Evolutionary conservation across 495 filamentous ascomycete species (phyloP).

Genomic region (Podospora pseudocomata): DNA sequence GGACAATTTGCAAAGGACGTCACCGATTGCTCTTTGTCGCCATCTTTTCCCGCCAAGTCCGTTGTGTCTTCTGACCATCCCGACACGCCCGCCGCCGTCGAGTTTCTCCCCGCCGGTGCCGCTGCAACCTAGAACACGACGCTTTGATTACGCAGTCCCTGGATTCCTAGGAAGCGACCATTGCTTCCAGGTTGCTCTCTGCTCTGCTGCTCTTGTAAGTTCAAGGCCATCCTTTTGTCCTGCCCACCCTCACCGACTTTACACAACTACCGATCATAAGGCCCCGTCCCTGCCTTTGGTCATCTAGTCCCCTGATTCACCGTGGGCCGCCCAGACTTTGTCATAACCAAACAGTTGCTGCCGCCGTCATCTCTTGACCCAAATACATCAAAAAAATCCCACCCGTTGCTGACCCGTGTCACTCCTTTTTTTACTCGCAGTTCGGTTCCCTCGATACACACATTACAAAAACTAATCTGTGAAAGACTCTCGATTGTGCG

Average conservation of each 20-base stretch:
- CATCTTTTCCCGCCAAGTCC: not conserved
- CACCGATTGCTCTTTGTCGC: not conserved
- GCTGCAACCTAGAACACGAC: not conserved
- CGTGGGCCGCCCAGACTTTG: not conserved
- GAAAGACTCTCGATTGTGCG: not conserved
- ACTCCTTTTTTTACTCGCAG: slow-evolving; percentile 8
- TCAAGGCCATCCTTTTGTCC: not conserved
- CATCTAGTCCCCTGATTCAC: not conserved
- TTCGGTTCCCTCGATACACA: not conserved
- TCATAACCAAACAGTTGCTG: not conserved
- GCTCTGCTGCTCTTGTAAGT: not conserved
- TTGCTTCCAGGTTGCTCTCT: no score
- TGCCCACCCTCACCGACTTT: not conserved
- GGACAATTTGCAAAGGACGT: not conserved
- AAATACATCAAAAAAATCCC: not conserved
- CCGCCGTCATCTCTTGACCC: not conserved
- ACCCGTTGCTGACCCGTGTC: slow-evolving; percentile 6
- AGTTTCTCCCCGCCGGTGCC: not conserved
- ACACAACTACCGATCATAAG: not conserved
- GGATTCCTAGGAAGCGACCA: not conserved
- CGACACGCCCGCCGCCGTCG: not conserved
- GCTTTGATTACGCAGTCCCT: not conserved
- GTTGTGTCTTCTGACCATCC: not conserved
- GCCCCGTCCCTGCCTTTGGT: not conserved
- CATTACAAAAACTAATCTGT: not conserved